Conservation (phyloP, 441 rosid species). For the Geranium incanum region DNA sequence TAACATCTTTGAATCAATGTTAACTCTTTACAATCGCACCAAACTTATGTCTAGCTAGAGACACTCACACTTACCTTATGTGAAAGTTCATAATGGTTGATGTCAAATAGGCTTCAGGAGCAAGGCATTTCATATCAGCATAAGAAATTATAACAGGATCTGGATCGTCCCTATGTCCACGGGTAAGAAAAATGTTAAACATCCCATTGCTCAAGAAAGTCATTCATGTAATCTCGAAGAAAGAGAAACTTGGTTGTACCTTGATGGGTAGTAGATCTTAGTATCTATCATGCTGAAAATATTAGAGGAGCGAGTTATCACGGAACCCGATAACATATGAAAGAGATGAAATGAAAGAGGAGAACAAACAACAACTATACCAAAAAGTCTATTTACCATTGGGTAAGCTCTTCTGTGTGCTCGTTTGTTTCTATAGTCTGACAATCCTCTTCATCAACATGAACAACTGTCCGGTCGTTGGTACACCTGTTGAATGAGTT, state of each 20-base stretch:
- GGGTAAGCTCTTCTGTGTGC: slow-evolving; percentile 35
- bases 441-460: slow-evolving; percentile 70
- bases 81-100: slow-evolving; percentile 86
- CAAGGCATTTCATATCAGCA: slow-evolving; percentile 56
- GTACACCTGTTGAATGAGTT: slow-evolving; percentile 14
- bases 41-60: background rate
- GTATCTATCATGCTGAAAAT: slow-evolving; percentile 50
- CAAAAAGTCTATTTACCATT: slow-evolving; percentile 37
- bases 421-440: slow-evolving; percentile 29
- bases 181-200: background rate
- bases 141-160: slow-evolving; percentile 52
- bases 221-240: slow-evolving; percentile 1
- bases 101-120: slow-evolving; percentile 53
- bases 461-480: slow-evolving; percentile 41
- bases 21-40: background rate
- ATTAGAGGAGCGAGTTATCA: slow-evolving; percentile 23
- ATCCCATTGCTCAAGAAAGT: background rate
- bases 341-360: background rate
- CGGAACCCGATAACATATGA: slow-evolving; percentile 12
- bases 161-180: slow-evolving; percentile 58
- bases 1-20: background rate
- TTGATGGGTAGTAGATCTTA: slow-evolving; percentile 68
- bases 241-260: slow-evolving; percentile 32
- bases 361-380: slow-evolving; percentile 11
- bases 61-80: slow-evolving; percentile 44